These are phyloP conservation scores for Fusarium robinianum DNA, from an alignment of 2,329 filamentous ascomycete species.

Conservation along the genomic window DNA sequence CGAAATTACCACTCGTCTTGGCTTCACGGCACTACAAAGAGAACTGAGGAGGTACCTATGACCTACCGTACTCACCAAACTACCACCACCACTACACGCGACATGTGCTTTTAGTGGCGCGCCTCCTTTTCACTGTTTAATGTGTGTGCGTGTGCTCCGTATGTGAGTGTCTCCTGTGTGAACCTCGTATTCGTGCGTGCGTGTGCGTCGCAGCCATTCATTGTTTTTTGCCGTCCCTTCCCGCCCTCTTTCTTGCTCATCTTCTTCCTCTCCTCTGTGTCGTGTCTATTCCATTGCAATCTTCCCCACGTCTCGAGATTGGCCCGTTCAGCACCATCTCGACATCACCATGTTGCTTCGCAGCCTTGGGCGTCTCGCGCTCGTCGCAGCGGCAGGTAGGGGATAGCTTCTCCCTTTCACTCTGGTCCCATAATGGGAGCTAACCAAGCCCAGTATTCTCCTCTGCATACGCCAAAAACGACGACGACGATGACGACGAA, in stretches of 20 bases:
- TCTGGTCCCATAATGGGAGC: neutral
- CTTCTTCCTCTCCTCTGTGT: neutral
- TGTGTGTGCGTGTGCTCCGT: conserved; percentile 27
- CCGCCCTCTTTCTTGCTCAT: neutral
- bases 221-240: conserved; percentile 1
- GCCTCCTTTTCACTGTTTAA: conserved; percentile 29
- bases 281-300: neutral
- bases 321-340: conserved; percentile 11
- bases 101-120: conserved; percentile 24
- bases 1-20: too few relatives aligned
- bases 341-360: conserved; percentile 36
- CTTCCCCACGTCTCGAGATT: conserved; percentile 14
- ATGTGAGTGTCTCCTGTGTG: neutral
- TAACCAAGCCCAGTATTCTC: conserved; percentile 34
- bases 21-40: neutral
- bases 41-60: conserved; percentile 9
- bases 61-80: conserved; percentile 13
- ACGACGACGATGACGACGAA: conserved; percentile 36
- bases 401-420: neutral
- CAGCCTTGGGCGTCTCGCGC: conserved; percentile 37
- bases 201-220: too few relatives aligned
- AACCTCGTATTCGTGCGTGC: too few relatives aligned
- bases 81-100: conserved; percentile 5
- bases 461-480: conserved; percentile 30
- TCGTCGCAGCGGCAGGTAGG: conserved; percentile 38